Evolutionary conservation across 1,139 yeast genomes (phyloP).

Genomic region (Insectozyma bohioensis): DNA sequence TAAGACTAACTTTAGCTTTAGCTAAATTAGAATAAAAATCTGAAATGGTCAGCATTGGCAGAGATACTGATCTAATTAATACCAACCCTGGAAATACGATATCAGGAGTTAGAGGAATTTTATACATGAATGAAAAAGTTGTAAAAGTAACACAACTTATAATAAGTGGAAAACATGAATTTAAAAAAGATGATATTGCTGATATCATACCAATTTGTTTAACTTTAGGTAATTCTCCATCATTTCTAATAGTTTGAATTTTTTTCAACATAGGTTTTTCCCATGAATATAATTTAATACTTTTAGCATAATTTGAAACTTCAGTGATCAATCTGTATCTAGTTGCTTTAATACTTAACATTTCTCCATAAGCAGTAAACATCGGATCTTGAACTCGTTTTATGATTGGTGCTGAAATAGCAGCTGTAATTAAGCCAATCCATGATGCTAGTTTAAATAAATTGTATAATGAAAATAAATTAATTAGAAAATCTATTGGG

Average conservation of each 20-base stretch:
- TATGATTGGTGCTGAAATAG: slow-evolving; percentile 35
- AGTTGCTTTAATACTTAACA: slow-evolving; percentile 34
- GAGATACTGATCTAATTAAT: slow-evolving; percentile 34
- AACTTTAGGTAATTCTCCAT: slow-evolving; percentile 30
- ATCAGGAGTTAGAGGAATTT: slow-evolving; percentile 32
- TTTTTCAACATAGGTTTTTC: slow-evolving; percentile 39
- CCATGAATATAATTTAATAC: slow-evolving; percentile 43
- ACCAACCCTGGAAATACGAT: slow-evolving; percentile 42
- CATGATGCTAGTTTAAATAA: slow-evolving; percentile 35
- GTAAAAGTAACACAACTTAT: slow-evolving; percentile 36
- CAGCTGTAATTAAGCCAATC: slow-evolving; percentile 35
- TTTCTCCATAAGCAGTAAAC: slow-evolving; percentile 22
- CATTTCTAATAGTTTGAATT: slow-evolving; percentile 35
- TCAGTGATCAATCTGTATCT: slow-evolving; percentile 41
- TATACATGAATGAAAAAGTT: slow-evolving; percentile 24
- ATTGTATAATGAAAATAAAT: slow-evolving; percentile 27
- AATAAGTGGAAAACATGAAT: slow-evolving; percentile 39
- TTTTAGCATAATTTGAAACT: slow-evolving; percentile 38
- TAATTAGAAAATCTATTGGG: slow-evolving; percentile 30
- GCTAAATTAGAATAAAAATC: slow-evolving; percentile 27
- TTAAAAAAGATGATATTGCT: slow-evolving; percentile 32
- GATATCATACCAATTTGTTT: slow-evolving; percentile 31
- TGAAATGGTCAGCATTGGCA: slow-evolving; percentile 37
- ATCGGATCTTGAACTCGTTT: slow-evolving; percentile 30
- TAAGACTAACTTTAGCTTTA: slow-evolving; percentile 33